phyloP scores from a whole-genome alignment of 1,284 basidiomycete genomes.

The Polyporus tsugae region DNA sequence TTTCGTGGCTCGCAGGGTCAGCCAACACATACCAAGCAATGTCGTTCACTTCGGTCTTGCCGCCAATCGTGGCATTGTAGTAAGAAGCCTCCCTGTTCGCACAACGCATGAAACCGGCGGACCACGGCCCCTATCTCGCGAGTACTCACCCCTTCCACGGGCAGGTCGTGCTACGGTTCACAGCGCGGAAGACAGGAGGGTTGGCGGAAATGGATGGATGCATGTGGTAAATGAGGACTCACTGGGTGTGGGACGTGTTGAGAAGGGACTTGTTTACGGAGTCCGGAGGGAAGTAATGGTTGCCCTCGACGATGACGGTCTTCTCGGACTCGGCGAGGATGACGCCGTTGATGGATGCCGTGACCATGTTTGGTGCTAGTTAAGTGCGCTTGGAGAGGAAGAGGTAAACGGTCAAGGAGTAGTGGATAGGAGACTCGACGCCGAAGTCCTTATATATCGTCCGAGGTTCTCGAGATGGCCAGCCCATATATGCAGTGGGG shows the following conservation, averaged over 20 bases:
- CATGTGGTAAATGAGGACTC: constrained; percentile 24
- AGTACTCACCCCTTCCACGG: constrained; percentile 69
- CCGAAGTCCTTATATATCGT: neutral
- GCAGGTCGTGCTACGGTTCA: constrained; percentile 55
- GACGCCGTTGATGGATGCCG: constrained; percentile 57
- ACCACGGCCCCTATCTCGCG: neutral
- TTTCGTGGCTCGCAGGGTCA: neutral
- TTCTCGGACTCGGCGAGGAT: constrained; percentile 63
- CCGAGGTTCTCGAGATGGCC: neutral
- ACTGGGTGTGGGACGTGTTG: constrained; percentile 59
- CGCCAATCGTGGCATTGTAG: constrained; percentile 60
- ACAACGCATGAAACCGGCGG: neutral
- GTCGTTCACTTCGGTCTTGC: constrained; percentile 55
- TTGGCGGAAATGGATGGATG: neutral
- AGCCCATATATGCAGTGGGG: neutral
- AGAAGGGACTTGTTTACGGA: constrained; percentile 55
- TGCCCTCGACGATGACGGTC: constrained; percentile 65
- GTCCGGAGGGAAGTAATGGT: constrained; percentile 72
- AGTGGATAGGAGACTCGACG: neutral
- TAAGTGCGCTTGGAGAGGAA: neutral
- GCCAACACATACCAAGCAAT: constrained; percentile 61
- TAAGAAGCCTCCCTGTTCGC: constrained; percentile 63
- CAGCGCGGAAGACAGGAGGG: neutral
- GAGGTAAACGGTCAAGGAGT: neutral
- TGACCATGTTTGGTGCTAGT: constrained; percentile 48